Base-by-base conservation (phyloP, 2,329 filamentous ascomycete genomes). In the Aureobasidium sp. region DNA sequence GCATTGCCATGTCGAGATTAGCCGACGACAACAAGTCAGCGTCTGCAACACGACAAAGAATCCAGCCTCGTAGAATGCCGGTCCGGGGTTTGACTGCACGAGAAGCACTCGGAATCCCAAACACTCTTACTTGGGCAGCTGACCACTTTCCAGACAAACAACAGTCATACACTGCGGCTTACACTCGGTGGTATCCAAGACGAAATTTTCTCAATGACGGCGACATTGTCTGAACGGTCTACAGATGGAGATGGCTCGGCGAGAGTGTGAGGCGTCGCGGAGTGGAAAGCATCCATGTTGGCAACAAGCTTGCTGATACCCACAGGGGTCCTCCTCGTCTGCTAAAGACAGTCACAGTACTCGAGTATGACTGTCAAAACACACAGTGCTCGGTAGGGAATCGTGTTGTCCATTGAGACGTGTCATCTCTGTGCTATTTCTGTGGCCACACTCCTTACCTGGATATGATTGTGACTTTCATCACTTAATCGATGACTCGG, bases 131-230 rank as follows among this genome's bases (percentile, higher is more conserved):
- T 7, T 9, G 29, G 45, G 37, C 44, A 50, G 57, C 31, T 60
- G 56, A 59, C 56, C 56, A 49, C 24, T 27, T 22, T 31, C 15
- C 22, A 2, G 22, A 56, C 52, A 15, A 35, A 49, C 11, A 49
- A 49, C 54, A 37, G 56, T 59, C 56, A 49, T 59, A 59, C 42
- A 39, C 17, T 37, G n/a, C 56, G 56, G 56, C 56, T 59, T 48
- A 15, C 44, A 48, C 44, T 59, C 44, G 56, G 56, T 49, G 31
- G 33, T 29, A 59, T 39, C 22, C 31, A 19, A 58, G 40, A 58
- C 29, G 40, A 47, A 12, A n/a, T 49, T 27, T 27, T 31, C 17
- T 17, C 15, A 29, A 59, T 59, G 56, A 59, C 56, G 56, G 56
- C 56, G 56, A 59, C 22, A 49, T 48, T 59, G 31, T 49, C 29